phyloP scores from a whole-genome alignment of 169 alveolate genomes.

The Eimeria necatrix region DNA sequence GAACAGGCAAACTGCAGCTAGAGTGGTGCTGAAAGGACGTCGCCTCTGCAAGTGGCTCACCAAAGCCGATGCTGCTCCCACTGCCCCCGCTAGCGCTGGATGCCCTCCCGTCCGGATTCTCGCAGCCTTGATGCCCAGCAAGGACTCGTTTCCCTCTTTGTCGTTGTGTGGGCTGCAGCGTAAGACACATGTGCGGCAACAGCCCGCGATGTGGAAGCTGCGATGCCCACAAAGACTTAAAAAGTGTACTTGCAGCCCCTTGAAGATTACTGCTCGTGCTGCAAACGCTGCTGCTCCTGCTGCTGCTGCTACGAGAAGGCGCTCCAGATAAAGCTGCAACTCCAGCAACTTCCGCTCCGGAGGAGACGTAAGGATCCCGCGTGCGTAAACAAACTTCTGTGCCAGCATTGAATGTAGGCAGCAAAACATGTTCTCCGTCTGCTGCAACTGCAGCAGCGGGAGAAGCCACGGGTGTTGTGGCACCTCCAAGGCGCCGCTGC shows the following conservation, averaged over 20 bases:
- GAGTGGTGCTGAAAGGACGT: background rate
- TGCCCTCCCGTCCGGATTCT: background rate
- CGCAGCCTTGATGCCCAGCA: background rate
- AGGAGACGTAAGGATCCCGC: conserved; percentile 13
- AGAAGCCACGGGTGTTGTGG: conserved; percentile 69
- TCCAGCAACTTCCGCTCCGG: conserved; percentile 32
- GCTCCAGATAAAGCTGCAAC: conserved; percentile 12
- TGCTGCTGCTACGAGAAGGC: conserved; percentile 65
- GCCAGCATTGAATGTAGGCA: background rate
- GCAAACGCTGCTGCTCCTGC: conserved; percentile 69
- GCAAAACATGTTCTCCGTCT: conserved; percentile 30
- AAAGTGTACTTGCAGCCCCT: background rate
- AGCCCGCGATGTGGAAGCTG: background rate
- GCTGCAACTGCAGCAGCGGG: conserved; percentile 47
- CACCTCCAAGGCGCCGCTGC: conserved; percentile 72
- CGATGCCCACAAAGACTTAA: conserved; percentile 44
- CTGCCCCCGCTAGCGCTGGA: conserved; percentile 25
- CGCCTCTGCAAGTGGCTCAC: background rate
- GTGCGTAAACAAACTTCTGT: background rate
- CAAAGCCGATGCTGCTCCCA: background rate
- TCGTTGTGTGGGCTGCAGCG: conserved; percentile 16
- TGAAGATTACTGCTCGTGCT: conserved; percentile 55
- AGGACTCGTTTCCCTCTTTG: background rate
- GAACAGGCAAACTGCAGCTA: conserved; percentile 23
- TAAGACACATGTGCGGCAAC: background rate